Base-by-base conservation (phyloP, 2,329 filamentous ascomycete species). In the Pleoardoris graminearum region DNA sequence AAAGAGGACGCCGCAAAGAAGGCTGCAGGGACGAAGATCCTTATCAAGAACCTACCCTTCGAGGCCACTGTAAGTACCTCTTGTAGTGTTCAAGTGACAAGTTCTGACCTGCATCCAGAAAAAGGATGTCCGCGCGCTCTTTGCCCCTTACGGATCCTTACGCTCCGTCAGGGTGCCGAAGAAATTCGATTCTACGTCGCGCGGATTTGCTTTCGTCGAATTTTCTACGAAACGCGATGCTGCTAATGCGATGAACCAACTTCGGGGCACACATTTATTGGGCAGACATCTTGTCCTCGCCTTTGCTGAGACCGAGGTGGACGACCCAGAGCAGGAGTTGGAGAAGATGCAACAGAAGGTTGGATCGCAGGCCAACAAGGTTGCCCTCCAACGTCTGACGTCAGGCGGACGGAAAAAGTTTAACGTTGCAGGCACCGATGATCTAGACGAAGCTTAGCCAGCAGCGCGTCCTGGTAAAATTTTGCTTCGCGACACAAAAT, bases 21-120 rank as follows among this genome's bases (percentile, higher is more conserved):
- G 75, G 77, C 84, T 45, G 86, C 89, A 21, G 84, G 85, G 61
- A 97, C 92, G 42, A 97, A 97, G 82, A 88, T 99, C 69, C 87
- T 97, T 75, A 88, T 99, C 79, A 99, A 97, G 81, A 99, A 99
- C 79, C 78, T 99, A 75, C 93, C 94, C 17, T 99, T 99, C 78
- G 91, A 97, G 78, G 88, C 90, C 51, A 68, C 64, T 52, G 67
- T 69, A 62, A 59, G 66, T 59, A 14, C 44, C 39, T 37, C 51
- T 53, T 35, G 22, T 37, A 44, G 17, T n/a, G 25, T 14, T 46
- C 23, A 36, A 21, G 23, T 41, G 48, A 35, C 54, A 42, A 32
- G 32, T 61, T 51, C 61, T 69, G 60, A 69, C 51, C 27, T 33
- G 44, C 11, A n/a, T 46, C 27, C 50, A 69, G 65, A 97, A 96